Conservation (phyloP, 164 flowering plant species). For the Hamamelis virginiana region DNA sequence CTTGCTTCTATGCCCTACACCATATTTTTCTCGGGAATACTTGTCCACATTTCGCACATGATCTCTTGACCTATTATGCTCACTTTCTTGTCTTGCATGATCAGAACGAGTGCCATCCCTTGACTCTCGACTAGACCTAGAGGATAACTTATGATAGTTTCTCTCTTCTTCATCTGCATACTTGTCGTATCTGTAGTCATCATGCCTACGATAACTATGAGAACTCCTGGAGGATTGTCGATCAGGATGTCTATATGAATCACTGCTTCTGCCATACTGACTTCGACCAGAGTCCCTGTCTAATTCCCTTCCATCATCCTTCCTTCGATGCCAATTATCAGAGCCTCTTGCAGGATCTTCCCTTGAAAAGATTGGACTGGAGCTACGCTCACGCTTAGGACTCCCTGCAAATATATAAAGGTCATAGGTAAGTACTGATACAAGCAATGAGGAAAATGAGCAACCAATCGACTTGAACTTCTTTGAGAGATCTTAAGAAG, state of each 20-base stretch:
- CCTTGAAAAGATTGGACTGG: constrained; percentile 42
- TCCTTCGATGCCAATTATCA: constrained; percentile 37
- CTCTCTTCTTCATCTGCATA: constrained; percentile 50
- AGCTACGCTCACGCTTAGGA: constrained; percentile 38
- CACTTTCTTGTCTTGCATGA: constrained; percentile 40
- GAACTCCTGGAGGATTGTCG: constrained; percentile 52
- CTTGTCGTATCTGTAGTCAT: constrained; percentile 52
- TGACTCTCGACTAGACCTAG: constrained; percentile 49
- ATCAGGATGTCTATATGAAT: constrained; percentile 48
- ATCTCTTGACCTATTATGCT: constrained; percentile 48
- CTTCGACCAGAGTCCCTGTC: constrained; percentile 38
- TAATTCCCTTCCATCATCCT: constrained; percentile 42
- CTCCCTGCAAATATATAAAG: constrained; percentile 46
- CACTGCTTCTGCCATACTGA: constrained; percentile 42
- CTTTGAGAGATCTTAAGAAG: not conserved
- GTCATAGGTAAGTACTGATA: not conserved
- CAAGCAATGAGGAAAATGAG: not conserved
- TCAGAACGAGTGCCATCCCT: constrained; percentile 37
- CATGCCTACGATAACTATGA: constrained; percentile 47
- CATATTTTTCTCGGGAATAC: constrained; percentile 50
- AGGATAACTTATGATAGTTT: constrained; percentile 37
- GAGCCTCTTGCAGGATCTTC: constrained; percentile 29
- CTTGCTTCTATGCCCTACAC: constrained; percentile 40
- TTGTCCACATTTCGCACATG: constrained; percentile 37
- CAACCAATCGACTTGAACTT: not conserved